Evolutionary conservation across 371 early-diverging fungal species (phyloP), one percentile per base, ranked within the genome.

Genomic region (Haplosporangium sp.): DNA sequence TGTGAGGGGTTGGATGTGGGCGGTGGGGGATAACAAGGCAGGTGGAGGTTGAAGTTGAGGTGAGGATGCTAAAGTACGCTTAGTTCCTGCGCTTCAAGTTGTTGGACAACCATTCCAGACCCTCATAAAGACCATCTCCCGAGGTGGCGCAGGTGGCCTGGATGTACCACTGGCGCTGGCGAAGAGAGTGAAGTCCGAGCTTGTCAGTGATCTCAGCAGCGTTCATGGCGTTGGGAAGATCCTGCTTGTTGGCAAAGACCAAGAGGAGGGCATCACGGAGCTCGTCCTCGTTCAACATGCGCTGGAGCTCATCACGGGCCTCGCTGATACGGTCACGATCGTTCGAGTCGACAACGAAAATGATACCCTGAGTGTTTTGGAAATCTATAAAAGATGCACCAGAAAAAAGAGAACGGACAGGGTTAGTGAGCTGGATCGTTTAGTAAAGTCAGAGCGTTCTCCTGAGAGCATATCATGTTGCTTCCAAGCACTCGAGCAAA

Each of bases 41-140:
- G n/a, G n/a, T n/a, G n/a, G n/a, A n/a, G n/a, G n/a, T n/a, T n/a
- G n/a, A n/a, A n/a, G n/a, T n/a, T n/a, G n/a, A n/a, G n/a, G n/a
- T n/a, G n/a, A n/a, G n/a, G n/a, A n/a, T n/a, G n/a, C n/a, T n/a
- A n/a, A n/a, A n/a, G 8, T 7, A 7, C 16, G 16, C 5, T 48
- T 48, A 48, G 20, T 14, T 20, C n/a, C 20, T 48, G 48, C 48
- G 48, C 81, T 87, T 89, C 70, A 90, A 68, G 73, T 82, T 87
- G 81, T 67, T 82, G 64, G 82, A 83, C 67, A 94, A 89, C 95
- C 93, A 94, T 71, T 92, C 93, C 74, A 92, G 87, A 69, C 97
- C 98, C 81, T 98, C 98, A 69, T 93, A 95, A 45, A 98, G 90
- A 73, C 98, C 98, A 75, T 97, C 98, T 51, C 97, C 98, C 58